Evolutionary conservation across 106 monocot species (phyloP), one percentile per base, ranked within the genome.

Genomic region (Platanthera zijinensis): DNA sequence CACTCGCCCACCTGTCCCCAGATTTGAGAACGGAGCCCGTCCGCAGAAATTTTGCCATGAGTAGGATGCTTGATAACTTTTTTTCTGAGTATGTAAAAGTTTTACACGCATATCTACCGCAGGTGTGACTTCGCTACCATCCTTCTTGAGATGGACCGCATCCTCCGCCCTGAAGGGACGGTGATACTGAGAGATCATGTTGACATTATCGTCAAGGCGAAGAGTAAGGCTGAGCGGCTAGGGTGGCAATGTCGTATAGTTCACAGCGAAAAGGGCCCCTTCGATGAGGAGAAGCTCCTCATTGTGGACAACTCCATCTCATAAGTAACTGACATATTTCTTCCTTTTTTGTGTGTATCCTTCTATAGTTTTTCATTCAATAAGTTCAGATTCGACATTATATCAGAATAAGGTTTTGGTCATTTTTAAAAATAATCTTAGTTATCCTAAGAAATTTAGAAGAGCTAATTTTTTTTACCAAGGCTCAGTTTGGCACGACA

Each of bases 81-180:
- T 56, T 56, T 25, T 30, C 8, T 66, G 7, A 10, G 28, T 12
- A 32, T 39, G 32, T 12, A 63, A 63, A 66, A 13, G 66, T 12
- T 2, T 13, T 10, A 53, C 13, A 13, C 52, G 13, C 13, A 53
- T 39, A 22, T 77, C 51, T 61, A 56, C 10, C 66, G 75, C 82
- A 91, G 91, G 79, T 91, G 91, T 80, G 86, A 86, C 53, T 80
- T 84, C 48, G 50, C 82, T 22, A 84, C 86, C 71, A 91, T 91
- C 62, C 19, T 91, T 15, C 86, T 91, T 73, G 91, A 91, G 84
- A 88, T 90, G 81, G 92, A 92, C 73, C 82, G 92, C 30, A 87
- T 89, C 25, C 86, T 92, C 50, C 82, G 92, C 28, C 92, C 92
- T 5, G 88, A 84, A 66, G 92, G 92, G 50, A 84, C 89, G 11